Percentiles rank a stretch among this genome's conserved stretches.
Conservation (phyloP, 176 grass and related monocot genomes). For the Stipa capillata region DNA sequence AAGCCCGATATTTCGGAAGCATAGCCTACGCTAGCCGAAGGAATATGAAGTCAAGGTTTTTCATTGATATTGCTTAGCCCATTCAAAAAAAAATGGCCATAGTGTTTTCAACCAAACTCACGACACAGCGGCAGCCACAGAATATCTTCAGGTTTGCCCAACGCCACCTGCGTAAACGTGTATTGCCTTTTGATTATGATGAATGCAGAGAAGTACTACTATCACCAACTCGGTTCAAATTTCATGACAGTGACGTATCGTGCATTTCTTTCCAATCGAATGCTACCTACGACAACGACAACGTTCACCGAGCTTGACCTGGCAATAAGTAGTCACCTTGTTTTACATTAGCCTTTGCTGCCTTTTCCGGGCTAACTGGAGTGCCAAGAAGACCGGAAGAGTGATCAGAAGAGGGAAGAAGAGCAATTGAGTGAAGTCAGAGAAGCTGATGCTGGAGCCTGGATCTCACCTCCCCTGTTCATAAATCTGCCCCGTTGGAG, state of each 20-base stretch:
- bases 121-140: neutral
- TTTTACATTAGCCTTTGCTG: no score
- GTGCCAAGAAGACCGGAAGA: neutral
- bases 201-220: no score
- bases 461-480: neutral
- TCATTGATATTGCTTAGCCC: no score
- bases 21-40: no score
- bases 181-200: no score
- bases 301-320: neutral
- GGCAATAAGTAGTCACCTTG: neutral
- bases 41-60: no score
- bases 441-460: neutral
- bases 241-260: neutral
- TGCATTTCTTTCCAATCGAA: conserved; percentile 1
- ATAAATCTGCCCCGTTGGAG: neutral
- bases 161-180: no score
- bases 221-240: conserved; percentile 22
- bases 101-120: no score
- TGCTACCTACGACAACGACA: conserved; percentile 2
- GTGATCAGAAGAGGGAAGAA: neutral
- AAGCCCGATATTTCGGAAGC: no score
- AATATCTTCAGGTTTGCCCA: conserved; percentile 8
- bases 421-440: neutral
- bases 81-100: no score
- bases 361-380: conserved; percentile 1